Conservation (phyloP, 208 protist species). For the Crithidia bombi region DNA sequence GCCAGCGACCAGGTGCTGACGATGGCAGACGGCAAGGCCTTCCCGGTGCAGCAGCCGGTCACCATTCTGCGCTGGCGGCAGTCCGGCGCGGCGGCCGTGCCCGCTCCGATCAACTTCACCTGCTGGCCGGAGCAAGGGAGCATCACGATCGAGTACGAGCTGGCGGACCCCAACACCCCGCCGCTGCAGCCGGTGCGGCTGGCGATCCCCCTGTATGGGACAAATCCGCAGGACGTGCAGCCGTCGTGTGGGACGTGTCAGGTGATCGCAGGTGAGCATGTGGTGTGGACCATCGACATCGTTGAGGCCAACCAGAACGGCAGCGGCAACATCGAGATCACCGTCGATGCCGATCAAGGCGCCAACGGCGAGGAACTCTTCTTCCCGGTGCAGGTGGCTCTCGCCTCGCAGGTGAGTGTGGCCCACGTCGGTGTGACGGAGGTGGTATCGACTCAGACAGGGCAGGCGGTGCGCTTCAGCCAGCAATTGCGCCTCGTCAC, state of each 20-base stretch:
- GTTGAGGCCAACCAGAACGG: conserved; percentile 52
- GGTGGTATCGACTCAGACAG: conserved; percentile 63
- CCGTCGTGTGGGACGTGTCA: conserved; percentile 54
- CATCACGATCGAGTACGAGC: conserved; percentile 88
- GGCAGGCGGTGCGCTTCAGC: conserved; percentile 63
- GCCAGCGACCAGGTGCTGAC: conserved; percentile 70
- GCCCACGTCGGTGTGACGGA: conserved; percentile 63
- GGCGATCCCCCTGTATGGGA: conserved; percentile 67
- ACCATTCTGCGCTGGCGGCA: conserved; percentile 81
- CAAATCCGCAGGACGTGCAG: conserved; percentile 35
- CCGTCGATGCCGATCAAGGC: conserved; percentile 31
- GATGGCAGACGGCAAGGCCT: conserved; percentile 82
- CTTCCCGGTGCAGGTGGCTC: conserved; percentile 77
- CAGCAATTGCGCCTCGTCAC: conserved; percentile 55
- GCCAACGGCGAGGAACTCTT: conserved; percentile 50
- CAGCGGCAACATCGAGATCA: conserved; percentile 77
- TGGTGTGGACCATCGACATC: conserved; percentile 73
- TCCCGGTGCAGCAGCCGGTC: conserved; percentile 80
- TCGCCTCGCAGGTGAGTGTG: conserved; percentile 47
- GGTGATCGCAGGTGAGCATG: conserved; percentile 27
- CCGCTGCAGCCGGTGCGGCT: conserved; percentile 62
- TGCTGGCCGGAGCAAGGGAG: conserved; percentile 77
- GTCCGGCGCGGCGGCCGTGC: conserved; percentile 23
- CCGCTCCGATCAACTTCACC: conserved; percentile 70
- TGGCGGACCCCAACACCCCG: conserved; percentile 41